phyloP scores from a whole-genome alignment of 768 basidiomycete species.

The Mrakia hoshinonis region DNA sequence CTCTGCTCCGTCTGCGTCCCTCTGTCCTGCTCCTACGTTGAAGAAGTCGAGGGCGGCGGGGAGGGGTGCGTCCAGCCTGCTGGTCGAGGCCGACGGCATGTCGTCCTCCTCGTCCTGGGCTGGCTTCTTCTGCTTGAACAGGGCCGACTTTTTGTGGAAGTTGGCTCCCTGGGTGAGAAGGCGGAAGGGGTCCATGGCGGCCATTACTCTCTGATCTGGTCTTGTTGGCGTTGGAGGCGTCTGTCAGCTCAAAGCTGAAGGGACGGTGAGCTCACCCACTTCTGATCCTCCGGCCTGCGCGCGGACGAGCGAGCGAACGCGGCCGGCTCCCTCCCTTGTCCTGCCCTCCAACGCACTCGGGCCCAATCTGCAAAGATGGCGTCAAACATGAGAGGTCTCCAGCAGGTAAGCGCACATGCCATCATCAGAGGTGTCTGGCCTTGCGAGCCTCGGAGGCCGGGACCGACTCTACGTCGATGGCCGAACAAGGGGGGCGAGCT shows the following conservation, averaged over 20 bases:
- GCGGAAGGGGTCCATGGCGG: conserved; percentile 73
- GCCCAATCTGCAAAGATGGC: background rate
- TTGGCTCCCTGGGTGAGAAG: conserved; percentile 72
- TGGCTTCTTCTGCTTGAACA: conserved; percentile 23
- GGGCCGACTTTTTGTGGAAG: conserved; percentile 56
- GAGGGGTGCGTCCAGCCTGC: conserved; percentile 41
- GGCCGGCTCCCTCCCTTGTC: background rate
- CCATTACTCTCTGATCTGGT: background rate
- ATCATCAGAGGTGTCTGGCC: background rate
- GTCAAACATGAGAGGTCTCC: conserved; percentile 9
- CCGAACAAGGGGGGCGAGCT: background rate
- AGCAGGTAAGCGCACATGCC: background rate
- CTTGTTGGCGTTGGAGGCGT: background rate
- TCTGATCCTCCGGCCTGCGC: background rate
- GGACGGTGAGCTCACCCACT: background rate
- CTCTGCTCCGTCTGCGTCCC: conserved; percentile 39
- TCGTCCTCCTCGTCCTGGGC: conserved; percentile 10
- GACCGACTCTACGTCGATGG: too few relatives aligned
- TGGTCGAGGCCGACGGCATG: background rate
- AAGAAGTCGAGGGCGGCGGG: conserved; percentile 84
- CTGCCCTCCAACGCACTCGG: background rate
- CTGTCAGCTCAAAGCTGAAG: background rate
- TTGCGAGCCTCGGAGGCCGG: too few relatives aligned
- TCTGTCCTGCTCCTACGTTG: conserved; percentile 54
- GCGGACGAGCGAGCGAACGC: background rate